phyloP scores from a whole-genome alignment of 1,284 basidiomycete species.

The Leccinum ponderosum region DNA sequence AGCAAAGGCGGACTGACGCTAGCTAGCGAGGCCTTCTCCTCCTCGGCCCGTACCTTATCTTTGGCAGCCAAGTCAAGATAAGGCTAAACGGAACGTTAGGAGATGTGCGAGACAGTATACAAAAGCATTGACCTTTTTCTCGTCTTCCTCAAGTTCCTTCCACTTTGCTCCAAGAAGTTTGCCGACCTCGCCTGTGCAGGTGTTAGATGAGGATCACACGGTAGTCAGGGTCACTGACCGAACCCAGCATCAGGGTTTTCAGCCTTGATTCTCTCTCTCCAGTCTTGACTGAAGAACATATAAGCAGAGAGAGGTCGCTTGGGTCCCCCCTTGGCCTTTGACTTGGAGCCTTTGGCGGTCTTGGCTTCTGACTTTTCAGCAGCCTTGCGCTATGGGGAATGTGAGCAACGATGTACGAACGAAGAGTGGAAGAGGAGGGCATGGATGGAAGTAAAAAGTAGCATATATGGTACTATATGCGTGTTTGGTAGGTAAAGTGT shows the following conservation, averaged over 20 bases:
- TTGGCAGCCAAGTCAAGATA: constrained; percentile 84
- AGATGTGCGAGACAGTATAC: background rate
- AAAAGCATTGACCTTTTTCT: constrained; percentile 71
- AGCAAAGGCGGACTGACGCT: constrained; percentile 45
- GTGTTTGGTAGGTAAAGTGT: constrained; percentile 1
- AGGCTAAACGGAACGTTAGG: constrained; percentile 61
- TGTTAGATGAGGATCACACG: constrained; percentile 11
- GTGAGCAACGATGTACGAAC: constrained; percentile 17
- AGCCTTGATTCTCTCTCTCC: constrained; percentile 91
- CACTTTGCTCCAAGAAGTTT: constrained; percentile 88
- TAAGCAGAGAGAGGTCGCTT: constrained; percentile 94
- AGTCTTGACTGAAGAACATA: constrained; percentile 98
- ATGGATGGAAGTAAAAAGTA: constrained; percentile 2
- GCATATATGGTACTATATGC: constrained; percentile 26
- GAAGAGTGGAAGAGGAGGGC: background rate
- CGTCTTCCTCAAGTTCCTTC: constrained; percentile 83
- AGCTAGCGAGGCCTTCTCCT: constrained; percentile 78
- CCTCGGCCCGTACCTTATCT: constrained; percentile 85
- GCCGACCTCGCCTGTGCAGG: constrained; percentile 69
- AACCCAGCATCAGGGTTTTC: constrained; percentile 96
- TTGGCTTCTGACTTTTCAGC: constrained; percentile 69
- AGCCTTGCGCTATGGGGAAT: constrained; percentile 63
- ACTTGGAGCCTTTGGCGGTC: constrained; percentile 70
- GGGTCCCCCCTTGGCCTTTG: constrained; percentile 51
- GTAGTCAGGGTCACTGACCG: constrained; percentile 50